A percentile compares a stretch with the other conserved stretches of the same genome.
Evolutionary conservation across 2,329 filamentous ascomycete species (phyloP).

Genomic region (Microascus cirrosus): DNA sequence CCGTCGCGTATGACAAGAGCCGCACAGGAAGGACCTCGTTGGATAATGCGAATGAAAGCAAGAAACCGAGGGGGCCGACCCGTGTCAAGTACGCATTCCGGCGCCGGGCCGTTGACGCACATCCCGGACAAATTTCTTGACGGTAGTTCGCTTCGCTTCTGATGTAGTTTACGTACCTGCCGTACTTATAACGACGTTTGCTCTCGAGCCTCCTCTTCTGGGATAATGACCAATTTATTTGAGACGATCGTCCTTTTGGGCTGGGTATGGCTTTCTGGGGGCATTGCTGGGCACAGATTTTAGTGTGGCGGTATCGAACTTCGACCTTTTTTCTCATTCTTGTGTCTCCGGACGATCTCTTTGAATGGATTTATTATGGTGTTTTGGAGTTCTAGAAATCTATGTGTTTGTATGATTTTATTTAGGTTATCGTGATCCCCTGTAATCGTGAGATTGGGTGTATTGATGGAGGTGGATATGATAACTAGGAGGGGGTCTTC

Average conservation of each 20-base stretch:
- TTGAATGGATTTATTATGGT: background rate
- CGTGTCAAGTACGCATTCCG: background rate
- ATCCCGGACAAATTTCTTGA: background rate
- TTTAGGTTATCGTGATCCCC: background rate
- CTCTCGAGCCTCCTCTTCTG: background rate
- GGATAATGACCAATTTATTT: background rate
- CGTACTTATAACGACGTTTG: slow-evolving; percentile 4
- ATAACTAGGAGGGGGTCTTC: no score
- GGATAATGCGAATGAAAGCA: background rate
- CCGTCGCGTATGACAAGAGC: background rate
- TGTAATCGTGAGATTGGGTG: no score
- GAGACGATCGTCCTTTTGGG: background rate
- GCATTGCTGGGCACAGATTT: background rate
- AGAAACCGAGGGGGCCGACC: background rate
- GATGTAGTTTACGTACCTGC: slow-evolving; percentile 5
- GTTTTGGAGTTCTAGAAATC: no score
- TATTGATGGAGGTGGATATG: no score
- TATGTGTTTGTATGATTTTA: background rate
- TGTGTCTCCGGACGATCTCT: background rate
- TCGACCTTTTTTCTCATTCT: background rate
- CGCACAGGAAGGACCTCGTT: background rate
- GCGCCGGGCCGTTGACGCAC: background rate
- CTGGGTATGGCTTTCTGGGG: background rate
- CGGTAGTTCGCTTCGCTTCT: background rate
- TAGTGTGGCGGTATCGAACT: background rate